Evolutionary conservation across 2,329 filamentous ascomycete species (phyloP).

Genomic region (Colletotrichum gloeosporioides): DNA sequence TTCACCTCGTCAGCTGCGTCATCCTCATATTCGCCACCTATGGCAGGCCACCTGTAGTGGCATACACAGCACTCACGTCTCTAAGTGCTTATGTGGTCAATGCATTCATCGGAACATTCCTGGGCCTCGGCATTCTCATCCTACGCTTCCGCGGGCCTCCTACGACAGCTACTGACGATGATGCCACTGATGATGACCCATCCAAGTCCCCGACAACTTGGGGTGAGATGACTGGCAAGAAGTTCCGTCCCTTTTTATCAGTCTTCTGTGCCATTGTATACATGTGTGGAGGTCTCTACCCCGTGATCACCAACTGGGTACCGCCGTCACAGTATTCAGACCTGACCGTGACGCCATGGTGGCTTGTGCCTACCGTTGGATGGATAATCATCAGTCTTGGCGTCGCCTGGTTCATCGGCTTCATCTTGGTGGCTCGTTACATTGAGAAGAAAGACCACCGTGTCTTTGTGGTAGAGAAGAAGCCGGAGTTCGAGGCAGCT

Average conservation of each 20-base stretch:
- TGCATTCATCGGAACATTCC: slow-evolving; percentile 37
- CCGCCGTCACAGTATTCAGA: slow-evolving; percentile 20
- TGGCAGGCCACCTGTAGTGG: slow-evolving; percentile 24
- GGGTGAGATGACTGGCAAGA: slow-evolving; percentile 35
- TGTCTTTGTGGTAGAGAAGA: slow-evolving; percentile 38
- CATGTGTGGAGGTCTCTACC: slow-evolving; percentile 35
- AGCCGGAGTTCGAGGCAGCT: slow-evolving; percentile 37
- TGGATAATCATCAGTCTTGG: slow-evolving; percentile 33
- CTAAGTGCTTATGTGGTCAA: slow-evolving; percentile 38
- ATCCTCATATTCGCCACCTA: slow-evolving; percentile 40
- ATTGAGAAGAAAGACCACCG: slow-evolving; percentile 33
- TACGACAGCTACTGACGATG: slow-evolving; percentile 14
- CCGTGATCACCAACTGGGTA: slow-evolving; percentile 37
- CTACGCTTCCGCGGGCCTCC: slow-evolving; percentile 38
- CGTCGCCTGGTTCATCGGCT: slow-evolving; percentile 39
- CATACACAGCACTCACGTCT: slow-evolving; percentile 36
- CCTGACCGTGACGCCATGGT: slow-evolving; percentile 28
- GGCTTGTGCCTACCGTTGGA: slow-evolving; percentile 33
- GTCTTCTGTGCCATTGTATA: slow-evolving; percentile 35
- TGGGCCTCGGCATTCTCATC: slow-evolving; percentile 40
- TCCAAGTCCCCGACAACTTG: slow-evolving; percentile 27
- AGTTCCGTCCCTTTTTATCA: slow-evolving; percentile 34
- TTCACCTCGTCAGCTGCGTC: slow-evolving; percentile 38
- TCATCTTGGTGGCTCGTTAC: slow-evolving; percentile 32
- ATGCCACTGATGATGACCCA: slow-evolving; percentile 1